Evolutionary conservation across 2,329 filamentous ascomycete genomes (phyloP), one percentile per base, ranked within the genome.

Genomic region (Acrocalymma vagum): DNA sequence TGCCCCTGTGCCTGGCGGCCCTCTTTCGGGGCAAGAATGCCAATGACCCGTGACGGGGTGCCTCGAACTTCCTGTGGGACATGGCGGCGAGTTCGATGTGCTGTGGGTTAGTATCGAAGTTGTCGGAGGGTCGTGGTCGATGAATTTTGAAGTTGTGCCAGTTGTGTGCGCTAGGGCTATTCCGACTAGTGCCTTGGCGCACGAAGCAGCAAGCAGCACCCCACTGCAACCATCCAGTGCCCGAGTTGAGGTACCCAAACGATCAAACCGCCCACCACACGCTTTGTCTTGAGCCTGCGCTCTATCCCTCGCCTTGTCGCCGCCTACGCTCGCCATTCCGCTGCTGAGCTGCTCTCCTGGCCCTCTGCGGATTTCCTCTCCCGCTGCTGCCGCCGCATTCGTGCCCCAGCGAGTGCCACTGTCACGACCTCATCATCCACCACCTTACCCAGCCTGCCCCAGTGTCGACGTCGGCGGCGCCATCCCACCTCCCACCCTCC

Each of bases 1-100:
- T 95, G 77, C 93, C 93, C 70, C 93, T 83, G 81, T 97, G 92
- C 72, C 92, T 85, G 77, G 91, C 84, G 71, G 91, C 90, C 74
- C 93, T 87, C 90, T 96, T 96, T 55, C 76, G 73, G 55, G 76
- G 76, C 70, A 78, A 69, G 72, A 76, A 78, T 44, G 75, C 75
- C 73, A 97, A 63, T 60, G 75, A 78, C 51, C 93, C 94, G 82
- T 97, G 93, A 76, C 93, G 88, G 74, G 92, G 92, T 75, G 92
- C 92, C 85, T 95, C 84, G 78, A 80, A 85, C 77, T 85, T 85
- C 69, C 81, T 76, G 78, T 85, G 83, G 73, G 75, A 78, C 75
- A 78, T 78, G 45, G 53, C 53, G 45, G 53, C 53, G 61, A 57
- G 55, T 56, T 62, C 58, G 63, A 54, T 42, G 45, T 64, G 56